Evolutionary conservation across 129 eudicot genomes (phyloP), one percentile per base, ranked within the genome.

Genomic region (Calendula officinalis): DNA sequence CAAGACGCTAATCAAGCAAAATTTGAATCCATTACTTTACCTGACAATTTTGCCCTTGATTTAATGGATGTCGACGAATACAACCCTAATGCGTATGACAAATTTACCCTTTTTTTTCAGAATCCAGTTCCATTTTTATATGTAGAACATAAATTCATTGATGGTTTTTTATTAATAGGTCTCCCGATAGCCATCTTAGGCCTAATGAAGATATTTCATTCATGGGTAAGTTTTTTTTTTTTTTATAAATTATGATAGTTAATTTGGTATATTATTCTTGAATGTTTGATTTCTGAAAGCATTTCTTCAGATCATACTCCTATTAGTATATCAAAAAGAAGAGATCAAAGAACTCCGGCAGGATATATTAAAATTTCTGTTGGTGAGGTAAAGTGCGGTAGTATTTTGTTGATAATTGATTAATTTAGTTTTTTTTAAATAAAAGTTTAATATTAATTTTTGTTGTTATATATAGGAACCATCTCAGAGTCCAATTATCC

Each of bases 1-100:
- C 83, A 81, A 56, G 85, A 88, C 59, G 95, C 95, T 1, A 85
- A 76, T 53, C 89, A 94, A 67, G 99, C 99, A 27, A 82, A 82
- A 40, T 62, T 81, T 13, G 84, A 86, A 42, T 79, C 95, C 44
- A 67, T 94, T 76, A 94, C 99, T 53, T 75, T 94, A 69, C 96
- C 95, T 3, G 91, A 78, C 52, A 88, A 68, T 41, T 85, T 85
- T 74, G 77, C 80, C 10, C 89, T 94, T 47, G 97, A 94, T 64
- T 82, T 82, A 46, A 22, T 85, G 49, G 79, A 83, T 38, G 45
- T 94, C 14, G 89, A 94, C 22, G 79, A 78, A 30, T 62, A 79
- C 38, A 5, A 47, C 48, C 65, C 16, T 8, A 67, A 73, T 11
- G 57, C 83, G 98, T 91, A 78, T 54, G 56, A 45, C 14, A 13